These are phyloP conservation scores for Sporothrix schenckii DNA, from an alignment of 2,329 filamentous ascomycete genomes.

Conservation along the genomic window DNA sequence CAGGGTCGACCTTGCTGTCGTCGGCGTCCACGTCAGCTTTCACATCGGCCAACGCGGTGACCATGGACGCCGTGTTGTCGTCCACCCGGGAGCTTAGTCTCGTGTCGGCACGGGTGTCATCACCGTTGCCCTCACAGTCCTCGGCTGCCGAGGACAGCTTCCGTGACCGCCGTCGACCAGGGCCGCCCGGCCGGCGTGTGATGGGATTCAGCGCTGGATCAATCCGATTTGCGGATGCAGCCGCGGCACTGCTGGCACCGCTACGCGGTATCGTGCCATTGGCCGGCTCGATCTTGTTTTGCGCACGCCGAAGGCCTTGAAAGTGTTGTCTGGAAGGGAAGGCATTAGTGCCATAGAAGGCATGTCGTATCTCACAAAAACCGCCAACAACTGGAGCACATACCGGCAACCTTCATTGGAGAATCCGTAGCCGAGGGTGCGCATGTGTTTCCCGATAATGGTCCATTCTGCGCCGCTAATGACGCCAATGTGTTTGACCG, in stretches of 20 bases:
- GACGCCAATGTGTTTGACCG: slow-evolving; percentile 64
- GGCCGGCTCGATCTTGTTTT: slow-evolving; percentile 54
- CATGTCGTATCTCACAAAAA: not conserved
- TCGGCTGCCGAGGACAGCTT: slow-evolving; percentile 45
- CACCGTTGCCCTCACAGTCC: slow-evolving; percentile 30
- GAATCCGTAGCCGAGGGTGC: slow-evolving; percentile 62
- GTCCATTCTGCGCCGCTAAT: slow-evolving; percentile 66
- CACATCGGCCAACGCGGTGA: not conserved
- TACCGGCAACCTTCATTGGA: slow-evolving; percentile 65
- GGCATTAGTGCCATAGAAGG: not conserved
- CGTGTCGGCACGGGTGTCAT: not conserved
- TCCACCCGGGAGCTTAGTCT: not conserved
- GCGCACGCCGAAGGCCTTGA: slow-evolving; percentile 59
- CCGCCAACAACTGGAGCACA: not conserved
- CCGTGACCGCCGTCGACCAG: slow-evolving; percentile 58
- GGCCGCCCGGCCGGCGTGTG: slow-evolving; percentile 59
- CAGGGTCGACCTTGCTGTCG: slow-evolving; percentile 11
- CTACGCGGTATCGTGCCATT: slow-evolving; percentile 1
- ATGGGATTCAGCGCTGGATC: slow-evolving; percentile 62
- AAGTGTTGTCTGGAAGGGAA: slow-evolving; percentile 54
- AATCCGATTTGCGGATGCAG: slow-evolving; percentile 41
- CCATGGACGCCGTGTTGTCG: not conserved
- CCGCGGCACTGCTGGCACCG: slow-evolving; percentile 35
- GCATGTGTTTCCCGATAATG: slow-evolving; percentile 64
- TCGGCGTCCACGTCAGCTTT: not conserved